A percentile compares a stretch with the other conserved stretches of the same genome.
Evolutionary conservation across 805 yeast species (phyloP).

Genomic region (Candida dajiaensis): DNA sequence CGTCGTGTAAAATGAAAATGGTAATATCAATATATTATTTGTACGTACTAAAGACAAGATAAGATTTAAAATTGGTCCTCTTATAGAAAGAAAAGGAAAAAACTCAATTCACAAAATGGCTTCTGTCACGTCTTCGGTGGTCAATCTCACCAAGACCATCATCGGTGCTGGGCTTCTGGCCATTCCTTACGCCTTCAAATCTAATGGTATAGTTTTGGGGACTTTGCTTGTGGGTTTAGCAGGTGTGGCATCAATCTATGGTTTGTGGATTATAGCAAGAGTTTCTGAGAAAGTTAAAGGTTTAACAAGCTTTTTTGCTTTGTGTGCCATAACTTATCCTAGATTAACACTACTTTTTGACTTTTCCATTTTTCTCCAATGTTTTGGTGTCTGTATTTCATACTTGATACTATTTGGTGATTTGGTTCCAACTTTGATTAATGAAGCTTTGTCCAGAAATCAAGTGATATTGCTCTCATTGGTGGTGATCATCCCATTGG

Average conservation of each 20-base stretch:
- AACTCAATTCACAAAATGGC: conserved; percentile 18
- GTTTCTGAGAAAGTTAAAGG: conserved; percentile 51
- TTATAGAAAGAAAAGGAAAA: no score
- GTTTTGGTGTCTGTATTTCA: conserved; percentile 72
- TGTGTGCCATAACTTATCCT: conserved; percentile 70
- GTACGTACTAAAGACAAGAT: no score
- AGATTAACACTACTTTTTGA: conserved; percentile 66
- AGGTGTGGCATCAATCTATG: conserved; percentile 61
- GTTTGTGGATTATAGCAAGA: conserved; percentile 56
- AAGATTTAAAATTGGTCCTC: no score
- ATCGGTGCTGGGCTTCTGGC: conserved; percentile 79
- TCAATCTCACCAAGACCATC: conserved; percentile 69
- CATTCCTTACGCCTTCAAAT: conserved; percentile 64
- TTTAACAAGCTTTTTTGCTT: conserved; percentile 60
- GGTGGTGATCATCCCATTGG: conserved; percentile 54
- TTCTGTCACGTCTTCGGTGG: conserved; percentile 42
- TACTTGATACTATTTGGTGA: conserved; percentile 75
- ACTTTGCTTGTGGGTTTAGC: conserved; percentile 49
- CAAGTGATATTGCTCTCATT: conserved; percentile 43
- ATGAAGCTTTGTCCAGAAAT: conserved; percentile 30
- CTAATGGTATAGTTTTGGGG: conserved; percentile 64
- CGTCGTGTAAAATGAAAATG: no score
- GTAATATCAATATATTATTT: no score
- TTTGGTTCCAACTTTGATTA: conserved; percentile 58
- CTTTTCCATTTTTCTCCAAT: conserved; percentile 66